Evolutionary conservation across 2,329 filamentous ascomycete species (phyloP).

Genomic region (Rhexocercosporidium sp.): DNA sequence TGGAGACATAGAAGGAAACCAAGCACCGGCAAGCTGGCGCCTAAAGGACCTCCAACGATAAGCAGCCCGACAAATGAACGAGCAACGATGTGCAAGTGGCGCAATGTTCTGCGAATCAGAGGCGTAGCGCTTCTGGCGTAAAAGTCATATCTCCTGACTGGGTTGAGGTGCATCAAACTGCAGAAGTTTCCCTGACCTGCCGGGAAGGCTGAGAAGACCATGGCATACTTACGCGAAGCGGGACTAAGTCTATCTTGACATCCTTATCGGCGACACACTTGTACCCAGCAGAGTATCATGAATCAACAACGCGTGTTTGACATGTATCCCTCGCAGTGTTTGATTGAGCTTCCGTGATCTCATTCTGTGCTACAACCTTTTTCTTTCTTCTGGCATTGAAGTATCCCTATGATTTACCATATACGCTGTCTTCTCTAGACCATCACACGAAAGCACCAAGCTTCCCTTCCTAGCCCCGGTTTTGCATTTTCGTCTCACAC

Average conservation of each 20-base stretch:
- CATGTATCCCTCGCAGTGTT: not conserved
- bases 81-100: not conserved
- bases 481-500: not conserved
- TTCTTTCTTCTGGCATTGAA: not conserved
- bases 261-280: not conserved
- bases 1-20: not conserved
- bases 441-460: not conserved
- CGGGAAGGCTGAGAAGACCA: not conserved
- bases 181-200: not conserved
- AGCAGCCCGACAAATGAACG: not conserved
- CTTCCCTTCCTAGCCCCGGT: not conserved
- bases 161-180: not conserved
- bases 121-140: slow-evolving; percentile 5
- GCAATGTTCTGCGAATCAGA: not conserved
- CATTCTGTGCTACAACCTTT: not conserved
- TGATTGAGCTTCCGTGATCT: not conserved
- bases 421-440: not conserved
- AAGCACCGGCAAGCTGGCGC: slow-evolving; percentile 3
- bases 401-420: not conserved
- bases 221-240: not conserved
- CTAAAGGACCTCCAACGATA: not conserved
- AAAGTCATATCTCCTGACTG: not conserved
- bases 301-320: not conserved
- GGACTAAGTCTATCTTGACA: not conserved
- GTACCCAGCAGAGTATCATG: not conserved